phyloP scores from a whole-genome alignment of 257 asterid species.

The Ilex asprella region DNA sequence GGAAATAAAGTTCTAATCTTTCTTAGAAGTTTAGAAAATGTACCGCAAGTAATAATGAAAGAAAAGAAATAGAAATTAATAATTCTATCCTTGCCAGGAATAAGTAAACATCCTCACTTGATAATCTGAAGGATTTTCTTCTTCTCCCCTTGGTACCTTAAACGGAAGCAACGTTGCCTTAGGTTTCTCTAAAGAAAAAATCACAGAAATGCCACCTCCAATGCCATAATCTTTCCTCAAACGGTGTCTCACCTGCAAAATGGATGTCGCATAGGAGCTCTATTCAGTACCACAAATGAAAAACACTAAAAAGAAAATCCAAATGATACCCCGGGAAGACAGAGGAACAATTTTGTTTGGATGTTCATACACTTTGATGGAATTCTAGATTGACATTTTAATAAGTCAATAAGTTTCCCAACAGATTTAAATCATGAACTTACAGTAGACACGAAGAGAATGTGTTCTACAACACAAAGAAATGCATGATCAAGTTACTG shows the following conservation, averaged over 20 bases:
- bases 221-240: slow-evolving; percentile 77
- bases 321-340: too few species aligned
- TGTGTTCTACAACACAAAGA: too few species aligned
- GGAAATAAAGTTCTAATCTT: neutral
- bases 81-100: neutral
- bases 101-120: slow-evolving; percentile 51
- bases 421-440: too few species aligned
- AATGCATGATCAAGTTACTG: too few species aligned
- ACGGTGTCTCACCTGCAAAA: slow-evolving; percentile 79
- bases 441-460: too few species aligned
- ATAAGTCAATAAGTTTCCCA: too few species aligned
- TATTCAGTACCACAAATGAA: slow-evolving; percentile 2
- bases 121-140: slow-evolving; percentile 94
- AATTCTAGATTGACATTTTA: too few species aligned
- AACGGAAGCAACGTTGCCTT: slow-evolving; percentile 91
- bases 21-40: neutral
- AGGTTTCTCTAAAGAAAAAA: slow-evolving; percentile 91
- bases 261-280: slow-evolving; percentile 21
- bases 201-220: slow-evolving; percentile 95
- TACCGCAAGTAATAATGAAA: neutral
- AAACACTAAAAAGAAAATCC: slow-evolving; percentile 7
- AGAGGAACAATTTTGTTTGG: too few species aligned
- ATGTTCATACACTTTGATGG: too few species aligned
- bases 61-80: neutral
- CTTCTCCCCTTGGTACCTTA: slow-evolving; percentile 80